Evolutionary conservation across 2,329 filamentous ascomycete species (phyloP).

Genomic region (Kalmusia sp.): DNA sequence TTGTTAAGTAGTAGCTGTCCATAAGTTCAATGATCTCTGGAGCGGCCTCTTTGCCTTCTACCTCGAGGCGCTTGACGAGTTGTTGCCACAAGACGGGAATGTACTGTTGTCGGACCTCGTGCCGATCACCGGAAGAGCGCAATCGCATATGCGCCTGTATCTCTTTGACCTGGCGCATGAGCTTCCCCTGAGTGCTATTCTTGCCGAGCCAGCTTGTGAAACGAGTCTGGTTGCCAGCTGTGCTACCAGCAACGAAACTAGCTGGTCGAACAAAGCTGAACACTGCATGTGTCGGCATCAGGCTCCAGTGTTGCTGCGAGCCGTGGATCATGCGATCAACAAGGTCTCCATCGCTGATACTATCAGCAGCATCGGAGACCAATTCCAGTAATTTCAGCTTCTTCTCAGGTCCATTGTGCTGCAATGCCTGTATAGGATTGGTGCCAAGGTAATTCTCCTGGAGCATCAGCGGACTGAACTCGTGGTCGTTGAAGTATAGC

Average conservation of each 20-base stretch:
- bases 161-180: constrained; percentile 85
- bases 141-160: constrained; percentile 98
- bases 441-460: constrained; percentile 96
- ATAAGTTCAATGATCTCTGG: constrained; percentile 88
- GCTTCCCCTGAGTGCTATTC: constrained; percentile 79
- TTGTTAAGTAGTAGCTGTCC: constrained; percentile 95
- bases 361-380: constrained; percentile 86
- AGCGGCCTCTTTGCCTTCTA: constrained; percentile 82
- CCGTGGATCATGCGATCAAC: constrained; percentile 99
- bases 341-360: constrained; percentile 95
- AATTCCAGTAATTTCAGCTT: constrained; percentile 86
- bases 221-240: constrained; percentile 68
- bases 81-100: constrained; percentile 86
- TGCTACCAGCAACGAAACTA: constrained; percentile 82
- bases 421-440: constrained; percentile 71
- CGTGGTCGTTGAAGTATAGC: constrained; percentile 98
- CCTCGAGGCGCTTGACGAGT: constrained; percentile 75
- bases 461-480: constrained; percentile 96
- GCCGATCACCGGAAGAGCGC: constrained; percentile 84
- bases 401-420: constrained; percentile 71
- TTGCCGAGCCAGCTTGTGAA: constrained; percentile 96
- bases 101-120: constrained; percentile 95
- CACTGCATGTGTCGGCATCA: constrained; percentile 95
- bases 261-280: constrained; percentile 94
- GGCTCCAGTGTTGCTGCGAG: constrained; percentile 95